These are phyloP conservation scores for Fusarium irregulare DNA, from an alignment of 2,329 filamentous ascomycete genomes.

Conservation along the genomic window DNA sequence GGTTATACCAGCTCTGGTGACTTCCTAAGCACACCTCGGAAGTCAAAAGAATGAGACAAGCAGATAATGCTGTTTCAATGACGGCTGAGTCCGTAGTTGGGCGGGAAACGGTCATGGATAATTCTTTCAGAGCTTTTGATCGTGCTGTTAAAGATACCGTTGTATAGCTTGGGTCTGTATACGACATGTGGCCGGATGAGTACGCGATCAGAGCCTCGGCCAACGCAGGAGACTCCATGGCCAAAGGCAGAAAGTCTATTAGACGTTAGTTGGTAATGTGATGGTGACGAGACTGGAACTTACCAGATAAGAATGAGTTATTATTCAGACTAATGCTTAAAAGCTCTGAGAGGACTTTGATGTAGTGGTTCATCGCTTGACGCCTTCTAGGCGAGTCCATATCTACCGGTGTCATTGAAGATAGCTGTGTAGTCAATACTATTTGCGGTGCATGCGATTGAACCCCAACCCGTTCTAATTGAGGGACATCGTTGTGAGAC, in stretches of 20 bases:
- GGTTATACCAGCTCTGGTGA: neutral
- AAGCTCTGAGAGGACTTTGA: neutral
- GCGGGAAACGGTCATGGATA: neutral
- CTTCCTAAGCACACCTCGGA: neutral
- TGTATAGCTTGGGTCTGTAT: neutral
- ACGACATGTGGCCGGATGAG: neutral
- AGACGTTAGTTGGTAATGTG: too few relatives aligned
- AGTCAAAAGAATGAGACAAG: conserved; percentile 1
- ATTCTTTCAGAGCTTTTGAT: neutral
- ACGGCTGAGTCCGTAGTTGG: neutral
- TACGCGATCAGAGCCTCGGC: neutral
- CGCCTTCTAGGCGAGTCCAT: neutral
- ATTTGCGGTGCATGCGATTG: neutral
- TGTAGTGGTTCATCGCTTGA: neutral
- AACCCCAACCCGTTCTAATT: too few relatives aligned
- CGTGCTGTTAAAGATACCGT: neutral
- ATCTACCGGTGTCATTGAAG: neutral
- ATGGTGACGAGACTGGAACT: too few relatives aligned
- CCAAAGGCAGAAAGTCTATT: neutral
- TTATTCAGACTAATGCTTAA: neutral
- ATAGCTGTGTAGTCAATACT: neutral
- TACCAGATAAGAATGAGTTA: neutral
- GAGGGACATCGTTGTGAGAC: neutral
- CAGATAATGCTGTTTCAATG: neutral
- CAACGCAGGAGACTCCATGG: neutral